Conservation (phyloP, 129 eudicot genomes). For the Centella asiatica region DNA sequence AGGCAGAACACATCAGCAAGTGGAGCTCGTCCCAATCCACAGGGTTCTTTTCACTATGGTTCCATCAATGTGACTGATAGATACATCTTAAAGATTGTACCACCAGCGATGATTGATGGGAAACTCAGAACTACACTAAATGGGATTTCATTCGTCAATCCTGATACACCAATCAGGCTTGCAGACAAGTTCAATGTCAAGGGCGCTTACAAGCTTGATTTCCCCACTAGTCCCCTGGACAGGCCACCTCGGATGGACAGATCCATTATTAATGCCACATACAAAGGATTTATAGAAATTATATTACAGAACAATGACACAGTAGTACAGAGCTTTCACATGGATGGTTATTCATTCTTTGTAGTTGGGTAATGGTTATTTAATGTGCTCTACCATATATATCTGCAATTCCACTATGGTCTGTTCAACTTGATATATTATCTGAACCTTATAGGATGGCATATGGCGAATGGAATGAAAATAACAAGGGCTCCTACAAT, state of each 20-base stretch:
- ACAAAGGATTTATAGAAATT: constrained; percentile 76
- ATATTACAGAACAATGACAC: constrained; percentile 87
- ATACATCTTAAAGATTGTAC: constrained; percentile 45
- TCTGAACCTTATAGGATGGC: constrained; percentile 55
- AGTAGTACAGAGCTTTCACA: constrained; percentile 74
- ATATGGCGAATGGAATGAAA: constrained; percentile 82
- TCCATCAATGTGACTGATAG: constrained; percentile 62
- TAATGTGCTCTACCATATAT: background rate
- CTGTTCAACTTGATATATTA: background rate
- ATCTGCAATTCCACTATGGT: background rate
- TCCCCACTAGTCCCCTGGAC: constrained; percentile 59
- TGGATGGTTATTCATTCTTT: constrained; percentile 89
- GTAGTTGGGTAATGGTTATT: constrained; percentile 77
- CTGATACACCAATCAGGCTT: constrained; percentile 79
- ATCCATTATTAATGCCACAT: constrained; percentile 78
- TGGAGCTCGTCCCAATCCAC: constrained; percentile 99
- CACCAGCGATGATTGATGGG: constrained; percentile 66
- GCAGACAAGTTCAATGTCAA: constrained; percentile 66
- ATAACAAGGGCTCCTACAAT: constrained; percentile 69
- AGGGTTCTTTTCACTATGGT: constrained; percentile 96
- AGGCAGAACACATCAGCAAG: constrained; percentile 91
- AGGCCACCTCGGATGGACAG: constrained; percentile 57
- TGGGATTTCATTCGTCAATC: constrained; percentile 83
- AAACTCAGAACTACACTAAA: constrained; percentile 61
- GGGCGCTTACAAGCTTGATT: constrained; percentile 84